These are phyloP conservation scores for Penicillium malachiteum DNA, from an alignment of 495 filamentous ascomycete species.

Conservation along the genomic window DNA sequence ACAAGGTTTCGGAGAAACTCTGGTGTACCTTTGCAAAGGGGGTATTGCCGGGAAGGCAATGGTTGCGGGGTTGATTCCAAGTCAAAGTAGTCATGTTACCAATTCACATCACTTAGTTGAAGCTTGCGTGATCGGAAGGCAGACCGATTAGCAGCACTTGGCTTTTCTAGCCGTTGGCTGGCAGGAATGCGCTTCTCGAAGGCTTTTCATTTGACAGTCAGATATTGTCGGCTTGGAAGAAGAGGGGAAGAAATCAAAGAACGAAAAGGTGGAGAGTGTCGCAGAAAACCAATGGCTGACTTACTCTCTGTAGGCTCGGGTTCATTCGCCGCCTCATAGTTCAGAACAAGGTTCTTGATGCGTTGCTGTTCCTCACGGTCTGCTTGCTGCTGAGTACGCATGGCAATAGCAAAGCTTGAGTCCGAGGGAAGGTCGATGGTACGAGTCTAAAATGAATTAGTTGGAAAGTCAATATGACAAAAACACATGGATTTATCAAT, in stretches of 20 bases:
- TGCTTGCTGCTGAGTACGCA: constrained; percentile 92
- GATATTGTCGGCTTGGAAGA: too few relatives aligned
- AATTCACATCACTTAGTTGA: constrained; percentile 95
- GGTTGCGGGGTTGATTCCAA: background rate
- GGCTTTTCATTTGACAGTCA: constrained; percentile 7
- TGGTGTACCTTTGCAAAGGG: background rate
- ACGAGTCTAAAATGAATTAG: constrained; percentile 62
- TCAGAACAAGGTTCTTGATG: constrained; percentile 95
- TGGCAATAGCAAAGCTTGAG: constrained; percentile 89
- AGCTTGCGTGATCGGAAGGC: constrained; percentile 86
- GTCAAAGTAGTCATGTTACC: constrained; percentile 55
- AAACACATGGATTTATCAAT: background rate
- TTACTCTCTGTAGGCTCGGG: constrained; percentile 69
- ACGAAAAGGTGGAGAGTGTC: background rate
- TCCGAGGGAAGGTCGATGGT: constrained; percentile 93
- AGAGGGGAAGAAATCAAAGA: too few relatives aligned
- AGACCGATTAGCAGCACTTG: constrained; percentile 66
- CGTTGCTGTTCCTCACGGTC: constrained; percentile 95
- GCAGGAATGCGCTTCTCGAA: constrained; percentile 40
- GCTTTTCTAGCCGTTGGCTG: constrained; percentile 58
- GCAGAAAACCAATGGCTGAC: constrained; percentile 11
- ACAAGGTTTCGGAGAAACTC: background rate
- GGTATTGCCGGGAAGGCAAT: background rate
- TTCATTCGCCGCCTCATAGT: constrained; percentile 85
- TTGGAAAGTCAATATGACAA: background rate